Evolutionary conservation across 768 basidiomycete genomes (phyloP), one percentile per base, ranked within the genome.

Genomic region (Psilocybe tampanensis): DNA sequence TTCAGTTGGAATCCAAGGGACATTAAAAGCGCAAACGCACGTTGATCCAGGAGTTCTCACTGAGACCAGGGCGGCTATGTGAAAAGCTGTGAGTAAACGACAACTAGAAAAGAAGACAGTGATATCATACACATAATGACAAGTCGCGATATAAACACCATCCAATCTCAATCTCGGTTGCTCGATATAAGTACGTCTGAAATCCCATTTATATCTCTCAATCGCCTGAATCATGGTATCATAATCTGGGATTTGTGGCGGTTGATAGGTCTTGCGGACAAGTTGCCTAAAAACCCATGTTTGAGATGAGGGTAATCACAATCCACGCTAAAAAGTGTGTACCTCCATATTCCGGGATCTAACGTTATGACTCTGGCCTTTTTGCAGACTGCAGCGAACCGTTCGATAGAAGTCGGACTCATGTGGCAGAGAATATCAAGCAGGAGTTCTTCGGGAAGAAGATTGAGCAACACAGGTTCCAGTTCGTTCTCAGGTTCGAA

Each of bases 81-180:
- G 22, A 21, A 18, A 29, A 17, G 39, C n/a, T 55, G 42, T 26
- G 39, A 56, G 52, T 43, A 59, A 45, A 51, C 49, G 23, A 22
- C 17, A 44, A n/a, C 32, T 12, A 2, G 29, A 42, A 50, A 53
- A 47, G 21, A 18, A 50, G 32, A 47, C n/a, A 55, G 47, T 32
- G 45, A 18, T 44, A 49, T 71, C 85, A 59, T 69, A 91, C 90
- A 88, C 76, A 63, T 92, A 96, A 70, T 94, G 94, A 66, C 94
- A 95, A 18, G 92, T 89, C 19, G 92, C 88, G 50, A 97, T 95
- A 68, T 96, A 96, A 9, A 94, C 86, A 1, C 95, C 95, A 58
- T 96, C 95, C 60, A 89, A 68, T 36, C 95, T 85, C 47, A 96
- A 70, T 45, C 95, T 83, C 13, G 94, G 93, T 55, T 93, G 90